Evolutionary conservation across 2,329 filamentous ascomycete genomes (phyloP).

Genomic region (Aureobasidium sp.): DNA sequence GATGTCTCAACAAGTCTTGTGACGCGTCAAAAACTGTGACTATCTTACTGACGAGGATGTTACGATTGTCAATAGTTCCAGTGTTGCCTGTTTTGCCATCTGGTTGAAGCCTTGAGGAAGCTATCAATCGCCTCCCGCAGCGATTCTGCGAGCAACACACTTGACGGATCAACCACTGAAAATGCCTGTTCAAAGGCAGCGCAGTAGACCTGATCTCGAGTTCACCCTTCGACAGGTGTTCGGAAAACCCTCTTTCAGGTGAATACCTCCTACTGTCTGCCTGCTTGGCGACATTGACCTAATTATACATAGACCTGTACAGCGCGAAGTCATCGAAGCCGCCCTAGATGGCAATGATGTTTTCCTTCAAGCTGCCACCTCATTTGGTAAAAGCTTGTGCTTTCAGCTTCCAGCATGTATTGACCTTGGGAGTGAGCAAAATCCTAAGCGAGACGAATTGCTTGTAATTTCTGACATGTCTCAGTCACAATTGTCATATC

Average conservation of each 20-base stretch:
- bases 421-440: slow-evolving; percentile 67
- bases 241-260: slow-evolving; percentile 30
- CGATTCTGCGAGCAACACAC: background rate
- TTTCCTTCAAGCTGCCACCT: slow-evolving; percentile 84
- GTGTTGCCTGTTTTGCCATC: slow-evolving; percentile 13
- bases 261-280: background rate
- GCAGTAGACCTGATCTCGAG: slow-evolving; percentile 25
- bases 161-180: background rate
- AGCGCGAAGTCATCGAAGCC: slow-evolving; percentile 79
- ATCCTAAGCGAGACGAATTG: background rate
- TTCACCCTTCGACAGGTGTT: slow-evolving; percentile 33
- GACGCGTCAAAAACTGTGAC: background rate
- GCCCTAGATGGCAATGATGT: slow-evolving; percentile 81
- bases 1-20: background rate
- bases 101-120: slow-evolving; percentile 7
- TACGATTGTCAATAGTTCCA: background rate
- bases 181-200: slow-evolving; percentile 16
- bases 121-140: background rate
- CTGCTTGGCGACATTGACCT: background rate
- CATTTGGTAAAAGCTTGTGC: slow-evolving; percentile 52
- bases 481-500: slow-evolving; percentile 84
- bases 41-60: background rate
- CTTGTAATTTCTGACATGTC: background rate
- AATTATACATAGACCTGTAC: slow-evolving; percentile 55
- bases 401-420: slow-evolving; percentile 46